Evolutionary conservation across 2,329 filamentous ascomycete species (phyloP), one percentile per base, ranked within the genome.

Genomic region (Trichoderma afroharzianum): DNA sequence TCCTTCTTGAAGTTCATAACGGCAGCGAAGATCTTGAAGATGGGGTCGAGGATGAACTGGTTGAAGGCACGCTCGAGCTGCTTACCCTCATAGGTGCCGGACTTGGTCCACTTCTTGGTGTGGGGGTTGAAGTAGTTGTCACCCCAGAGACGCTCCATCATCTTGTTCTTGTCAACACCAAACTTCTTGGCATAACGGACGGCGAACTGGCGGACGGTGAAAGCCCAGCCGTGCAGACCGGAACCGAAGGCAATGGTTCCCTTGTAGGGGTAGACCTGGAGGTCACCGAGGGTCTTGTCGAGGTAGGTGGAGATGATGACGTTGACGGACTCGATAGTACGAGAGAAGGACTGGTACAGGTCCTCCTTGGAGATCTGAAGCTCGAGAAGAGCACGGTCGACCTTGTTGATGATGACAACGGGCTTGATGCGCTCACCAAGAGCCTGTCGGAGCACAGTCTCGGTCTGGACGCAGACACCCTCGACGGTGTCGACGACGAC

Each of bases 51-150:
- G 84, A 98, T 97, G 89, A 99, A 99, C 90, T 96, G 93, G 90
- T 96, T 97, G 93, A 99, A 99, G 79, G 95, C 94, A 92, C 96
- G 96, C 91, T 98, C 96, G 72, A 97, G 91, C 76, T 85, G 83
- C 89, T 97, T 92, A 82, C 94, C 95, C 81, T 97, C 94, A 82
- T 93, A 87, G 76, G 89, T 92, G 78, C 87, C 88, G 83, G 86
- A 89, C 89, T 93, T 98, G 85, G 95, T 95, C 96, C 96, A 99
- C 92, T 99, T 99, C 94, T 98, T 99, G 89, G 96, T 99, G 87
- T 93, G 90, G 79, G 96, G 93, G 91, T 99, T 98, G 93, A 99
- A 99, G 91, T 90, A 99, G 90, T 94, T 98, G 91, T 99, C 96
- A 78, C 96, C 36, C 96, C 96, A 99, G 79, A 99, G 94, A 92